These are phyloP conservation scores for Tylopilus balloui DNA, from an alignment of 768 basidiomycete species.

Conservation along the genomic window DNA sequence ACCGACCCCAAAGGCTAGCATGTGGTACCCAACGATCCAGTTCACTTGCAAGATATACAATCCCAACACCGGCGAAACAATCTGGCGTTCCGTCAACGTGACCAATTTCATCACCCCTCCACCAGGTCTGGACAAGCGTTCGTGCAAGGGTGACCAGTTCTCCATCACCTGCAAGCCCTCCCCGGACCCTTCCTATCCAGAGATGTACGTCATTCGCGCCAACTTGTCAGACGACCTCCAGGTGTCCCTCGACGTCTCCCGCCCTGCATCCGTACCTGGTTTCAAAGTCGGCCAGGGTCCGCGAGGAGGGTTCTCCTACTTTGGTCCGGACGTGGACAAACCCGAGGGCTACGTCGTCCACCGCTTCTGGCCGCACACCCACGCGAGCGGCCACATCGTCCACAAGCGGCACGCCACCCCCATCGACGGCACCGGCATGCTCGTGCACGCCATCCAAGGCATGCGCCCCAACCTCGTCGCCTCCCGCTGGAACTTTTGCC, in stretches of 20 bases:
- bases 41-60: slow-evolving; percentile 88
- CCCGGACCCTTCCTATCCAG: slow-evolving; percentile 56
- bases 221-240: slow-evolving; percentile 79
- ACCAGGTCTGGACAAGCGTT: slow-evolving; percentile 79
- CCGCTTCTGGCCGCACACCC: slow-evolving; percentile 80
- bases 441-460: slow-evolving; percentile 95
- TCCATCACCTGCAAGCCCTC: slow-evolving; percentile 61
- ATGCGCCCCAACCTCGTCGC: slow-evolving; percentile 96
- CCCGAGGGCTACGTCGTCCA: slow-evolving; percentile 86
- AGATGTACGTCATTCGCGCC: slow-evolving; percentile 75
- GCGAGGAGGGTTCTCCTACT: slow-evolving; percentile 87
- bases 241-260: slow-evolving; percentile 66
- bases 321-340: slow-evolving; percentile 62
- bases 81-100: slow-evolving; percentile 88
- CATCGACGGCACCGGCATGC: slow-evolving; percentile 70
- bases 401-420: slow-evolving; percentile 55
- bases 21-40: slow-evolving; percentile 94
- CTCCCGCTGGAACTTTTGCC: slow-evolving; percentile 89
- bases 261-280: slow-evolving; percentile 69
- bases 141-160: slow-evolving; percentile 81
- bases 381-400: slow-evolving; percentile 63
- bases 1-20: slow-evolving; percentile 39
- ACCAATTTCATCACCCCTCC: slow-evolving; percentile 73
- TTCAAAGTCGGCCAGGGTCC: slow-evolving; percentile 90
- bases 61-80: slow-evolving; percentile 63